Conservation (phyloP, 225 moss, liverwort and hornwort genomes). For the Pleurozium schreberi region DNA sequence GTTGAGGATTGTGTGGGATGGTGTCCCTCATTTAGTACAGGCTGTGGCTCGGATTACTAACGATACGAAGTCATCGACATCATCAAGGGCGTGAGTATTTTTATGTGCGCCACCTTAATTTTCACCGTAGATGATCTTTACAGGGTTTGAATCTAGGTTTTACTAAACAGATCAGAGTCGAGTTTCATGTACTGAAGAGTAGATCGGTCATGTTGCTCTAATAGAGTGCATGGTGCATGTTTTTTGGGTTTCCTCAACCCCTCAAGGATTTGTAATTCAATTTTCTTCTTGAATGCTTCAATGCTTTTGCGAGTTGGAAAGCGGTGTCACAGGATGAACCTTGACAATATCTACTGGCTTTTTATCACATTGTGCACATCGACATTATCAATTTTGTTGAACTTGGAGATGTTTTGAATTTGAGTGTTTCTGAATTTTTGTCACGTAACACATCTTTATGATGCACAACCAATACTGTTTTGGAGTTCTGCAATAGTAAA, state of each 20-base stretch:
- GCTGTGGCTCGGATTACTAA: conserved; percentile 35
- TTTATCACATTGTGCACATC: not conserved
- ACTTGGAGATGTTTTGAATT: not conserved
- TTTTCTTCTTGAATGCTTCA: not conserved
- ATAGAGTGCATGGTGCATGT: not conserved
- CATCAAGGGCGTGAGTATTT: conserved; percentile 17
- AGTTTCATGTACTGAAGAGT: not conserved
- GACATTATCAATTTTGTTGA: not conserved
- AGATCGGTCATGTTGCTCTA: not conserved
- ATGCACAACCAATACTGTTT: not conserved
- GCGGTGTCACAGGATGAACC: not conserved
- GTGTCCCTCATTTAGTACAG: conserved; percentile 52
- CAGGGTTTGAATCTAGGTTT: not conserved
- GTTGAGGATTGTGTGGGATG: conserved; percentile 52
- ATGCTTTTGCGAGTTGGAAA: not conserved
- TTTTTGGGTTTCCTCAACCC: not conserved
- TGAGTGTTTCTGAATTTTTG: not conserved
- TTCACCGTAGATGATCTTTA: not conserved
- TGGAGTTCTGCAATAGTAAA: not conserved
- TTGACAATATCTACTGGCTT: not conserved
- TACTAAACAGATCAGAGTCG: not conserved
- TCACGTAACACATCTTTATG: not conserved
- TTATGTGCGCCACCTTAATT: not conserved
- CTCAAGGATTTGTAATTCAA: not conserved
- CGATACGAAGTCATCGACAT: conserved; percentile 28